Evolutionary conservation across 768 basidiomycete species (phyloP), one percentile per base, ranked within the genome.

Genomic region (Mrakia blollopis): DNA sequence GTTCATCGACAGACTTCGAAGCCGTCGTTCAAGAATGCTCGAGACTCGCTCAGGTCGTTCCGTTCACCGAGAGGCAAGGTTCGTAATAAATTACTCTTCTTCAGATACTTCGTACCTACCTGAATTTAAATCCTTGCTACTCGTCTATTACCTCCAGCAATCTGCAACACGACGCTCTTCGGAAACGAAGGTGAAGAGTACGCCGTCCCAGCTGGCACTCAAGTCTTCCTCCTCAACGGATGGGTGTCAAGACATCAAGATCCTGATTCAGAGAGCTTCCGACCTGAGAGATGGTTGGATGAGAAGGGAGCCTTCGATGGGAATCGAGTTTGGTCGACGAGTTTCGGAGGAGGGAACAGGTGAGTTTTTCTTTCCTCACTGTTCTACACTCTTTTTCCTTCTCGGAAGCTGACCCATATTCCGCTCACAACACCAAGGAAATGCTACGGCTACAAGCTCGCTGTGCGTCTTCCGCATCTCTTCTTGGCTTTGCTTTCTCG

Each of bases 361-460:
- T 57, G 8, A 28, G 57, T 57, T n/a, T 25, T 1, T 57, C 25
- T 57, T 28, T 57, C 9, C 57, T 57, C 57, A n/a, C n/a, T n/a
- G n/a, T 13, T 7, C 25, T n/a, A 25, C 10, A 16, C 25, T n/a
- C n/a, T n/a, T n/a, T n/a, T n/a, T n/a, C n/a, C n/a, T n/a, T n/a
- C 10, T 28, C 28, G n/a, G 25, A 57, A 8, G 2, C 28, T 28
- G 57, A 25, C 25, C n/a, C 25, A 6, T n/a, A 25, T n/a, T 57
- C 25, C 8, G 9, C 23, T 57, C 28, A 1, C 23, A 16, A 1
- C 8, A 13, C 2, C 57, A 57, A n/a, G 57, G 13, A 37, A 18
- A 6, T 75, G 74, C 63, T 75, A 63, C 52, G 74, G 74, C 9
- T 23, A 25, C 30, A 68, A 68, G 63, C 67, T 75, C 41, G 74